These are phyloP conservation scores for Isatis lusitanica DNA, from an alignment of 441 rosid species.

Conservation along the genomic window DNA sequence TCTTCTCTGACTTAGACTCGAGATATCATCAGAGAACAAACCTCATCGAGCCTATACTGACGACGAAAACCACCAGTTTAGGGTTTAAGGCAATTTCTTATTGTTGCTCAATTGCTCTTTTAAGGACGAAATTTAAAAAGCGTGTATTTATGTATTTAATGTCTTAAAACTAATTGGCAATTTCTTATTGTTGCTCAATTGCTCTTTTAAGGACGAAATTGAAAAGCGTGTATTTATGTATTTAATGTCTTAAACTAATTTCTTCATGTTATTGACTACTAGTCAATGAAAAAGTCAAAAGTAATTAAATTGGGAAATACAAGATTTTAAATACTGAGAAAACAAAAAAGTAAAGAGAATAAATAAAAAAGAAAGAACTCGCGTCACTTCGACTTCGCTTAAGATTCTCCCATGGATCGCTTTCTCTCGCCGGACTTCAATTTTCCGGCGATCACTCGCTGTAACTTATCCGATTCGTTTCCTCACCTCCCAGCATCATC, in stretches of 20 bases:
- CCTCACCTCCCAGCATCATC: neutral
- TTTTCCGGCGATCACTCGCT: constrained; percentile 15
- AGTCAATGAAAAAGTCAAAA: constrained; percentile 17
- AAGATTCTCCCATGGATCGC: constrained; percentile 26
- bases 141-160: neutral
- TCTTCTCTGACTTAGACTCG: neutral
- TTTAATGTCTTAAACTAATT: neutral
- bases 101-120: neutral
- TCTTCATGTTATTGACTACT: no score
- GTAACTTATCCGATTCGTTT: neutral
- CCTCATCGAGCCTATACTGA: constrained; percentile 10
- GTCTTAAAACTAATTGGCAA: neutral
- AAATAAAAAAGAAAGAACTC: neutral
- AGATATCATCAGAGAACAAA: constrained; percentile 10
- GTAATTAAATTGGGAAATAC: neutral
- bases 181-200: neutral
- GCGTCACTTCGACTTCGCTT: constrained; percentile 3
- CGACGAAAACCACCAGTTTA: neutral
- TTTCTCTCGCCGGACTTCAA: constrained; percentile 14
- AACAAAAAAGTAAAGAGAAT: neutral
- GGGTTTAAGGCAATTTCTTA: constrained; percentile 22
- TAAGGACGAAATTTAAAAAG: neutral
- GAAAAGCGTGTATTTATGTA: neutral
- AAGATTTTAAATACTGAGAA: neutral
- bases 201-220: no score